Evolutionary conservation across 2,329 filamentous ascomycete species (phyloP), one percentile per base, ranked within the genome.

Genomic region (Cladosporium sp.): DNA sequence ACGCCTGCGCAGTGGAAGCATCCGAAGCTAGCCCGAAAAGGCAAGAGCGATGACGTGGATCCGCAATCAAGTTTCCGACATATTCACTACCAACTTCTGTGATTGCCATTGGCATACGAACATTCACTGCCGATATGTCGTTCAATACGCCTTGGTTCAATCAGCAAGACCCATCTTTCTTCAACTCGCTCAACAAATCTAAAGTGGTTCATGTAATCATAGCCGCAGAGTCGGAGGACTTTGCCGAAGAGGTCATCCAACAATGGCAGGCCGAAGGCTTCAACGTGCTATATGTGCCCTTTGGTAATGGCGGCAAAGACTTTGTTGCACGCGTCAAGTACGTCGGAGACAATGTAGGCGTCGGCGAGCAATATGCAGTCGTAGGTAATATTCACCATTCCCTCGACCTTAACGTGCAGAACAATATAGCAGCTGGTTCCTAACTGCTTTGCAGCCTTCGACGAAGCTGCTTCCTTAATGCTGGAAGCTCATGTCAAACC

Each of bases 251-350:
- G 42, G 81, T 78, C 0, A 69, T 83, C 58, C 74, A 78, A 45
- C 77, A 80, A 57, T 87, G 84, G 82, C 73, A 75, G 30, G 78
- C 83, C 39, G 85, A 88, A 68, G 85, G 84, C 1, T 88, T 86
- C 66, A 73, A 79, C 17, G 78, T 84, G 2, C 73, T 77, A 25
- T 87, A 87, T 66, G 69, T 86, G 1, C 80, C 83, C 2, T 69
- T 78, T 62, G 73, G 75, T 6, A 78, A 81, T 38, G 78, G 80
- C 15, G 79, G 80, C 17, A 73, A 75, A 58, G 71, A 73, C 47
- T 80, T 78, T 52, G 72, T 78, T n/a, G 70, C 74, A 50, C 72
- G 72, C 55, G 67, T 87, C 59, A 78, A 80, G 61, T 72, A 74
- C 17, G 81, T 84, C 40, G 75, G 76, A 9, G 80, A 85, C 63